These are phyloP conservation scores for Saccharomyces hybrid DNA, from an alignment of 1,139 yeast genomes.

Conservation along the genomic window DNA sequence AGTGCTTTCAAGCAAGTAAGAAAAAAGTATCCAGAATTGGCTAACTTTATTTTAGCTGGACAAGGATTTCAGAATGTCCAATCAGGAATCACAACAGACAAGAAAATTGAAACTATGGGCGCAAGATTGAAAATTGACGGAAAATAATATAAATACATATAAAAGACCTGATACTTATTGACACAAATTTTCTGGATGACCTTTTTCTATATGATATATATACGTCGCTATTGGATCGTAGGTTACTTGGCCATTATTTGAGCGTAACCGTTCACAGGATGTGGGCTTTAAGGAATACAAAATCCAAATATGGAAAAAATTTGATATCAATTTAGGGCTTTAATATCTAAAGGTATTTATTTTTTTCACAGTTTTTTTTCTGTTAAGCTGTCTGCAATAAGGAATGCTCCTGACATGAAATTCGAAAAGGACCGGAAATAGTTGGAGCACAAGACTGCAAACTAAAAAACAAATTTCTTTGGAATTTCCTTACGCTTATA, in stretches of 20 bases:
- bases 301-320: neutral
- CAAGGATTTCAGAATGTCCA: slow-evolving; percentile 4
- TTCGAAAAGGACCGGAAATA: neutral
- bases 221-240: neutral
- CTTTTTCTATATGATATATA: neutral
- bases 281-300: neutral
- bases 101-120: neutral
- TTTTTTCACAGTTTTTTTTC: neutral
- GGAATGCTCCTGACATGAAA: neutral
- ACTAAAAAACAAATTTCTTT: neutral
- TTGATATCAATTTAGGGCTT: neutral
- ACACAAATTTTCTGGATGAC: neutral
- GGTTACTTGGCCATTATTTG: neutral
- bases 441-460: neutral
- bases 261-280: neutral
- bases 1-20: slow-evolving; percentile 31
- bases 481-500: neutral
- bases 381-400: neutral
- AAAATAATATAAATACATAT: neutral
- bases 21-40: slow-evolving; percentile 3
- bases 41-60: slow-evolving; percentile 10
- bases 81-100: neutral
- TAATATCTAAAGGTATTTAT: neutral
- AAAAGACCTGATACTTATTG: neutral
- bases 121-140: neutral